Evolutionary conservation across 2,329 filamentous ascomycete genomes (phyloP).

Genomic region (Cladosporium cucumerinum): DNA sequence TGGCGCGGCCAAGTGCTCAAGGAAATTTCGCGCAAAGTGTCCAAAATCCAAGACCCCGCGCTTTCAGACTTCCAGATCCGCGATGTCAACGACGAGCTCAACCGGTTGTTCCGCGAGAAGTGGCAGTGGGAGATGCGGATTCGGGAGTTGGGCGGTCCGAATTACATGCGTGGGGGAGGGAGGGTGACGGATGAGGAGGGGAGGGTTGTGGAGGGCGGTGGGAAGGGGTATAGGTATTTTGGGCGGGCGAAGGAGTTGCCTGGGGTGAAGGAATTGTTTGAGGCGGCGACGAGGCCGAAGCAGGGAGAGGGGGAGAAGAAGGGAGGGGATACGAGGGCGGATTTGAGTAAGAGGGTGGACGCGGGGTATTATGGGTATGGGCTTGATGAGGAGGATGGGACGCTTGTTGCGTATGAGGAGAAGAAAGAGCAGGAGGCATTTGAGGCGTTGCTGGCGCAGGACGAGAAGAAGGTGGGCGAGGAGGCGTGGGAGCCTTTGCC

Average conservation of each 20-base stretch:
- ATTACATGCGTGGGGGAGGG: constrained; percentile 76
- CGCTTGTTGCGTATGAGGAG: constrained; percentile 73
- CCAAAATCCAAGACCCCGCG: constrained; percentile 85
- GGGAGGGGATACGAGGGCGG: constrained; percentile 60
- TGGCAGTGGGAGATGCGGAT: constrained; percentile 99
- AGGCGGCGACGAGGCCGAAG: constrained; percentile 59
- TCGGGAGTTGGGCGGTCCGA: constrained; percentile 89
- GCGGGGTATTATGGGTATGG: constrained; percentile 96
- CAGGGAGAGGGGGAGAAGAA: constrained; percentile 54
- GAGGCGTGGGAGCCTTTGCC: constrained; percentile 75
- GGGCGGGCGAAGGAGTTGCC: constrained; percentile 85
- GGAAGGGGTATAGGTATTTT: constrained; percentile 93
- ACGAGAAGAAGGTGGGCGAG: constrained; percentile 43
- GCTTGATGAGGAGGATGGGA: constrained; percentile 83
- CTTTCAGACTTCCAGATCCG: constrained; percentile 97
- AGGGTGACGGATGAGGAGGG: constrained; percentile 55
- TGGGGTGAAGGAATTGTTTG: constrained; percentile 94
- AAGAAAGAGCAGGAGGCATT: constrained; percentile 79
- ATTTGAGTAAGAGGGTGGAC: constrained; percentile 74
- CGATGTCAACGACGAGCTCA: constrained; percentile 98
- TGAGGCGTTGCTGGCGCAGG: constrained; percentile 61
- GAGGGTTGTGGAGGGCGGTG: constrained; percentile 59
- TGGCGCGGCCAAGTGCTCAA: constrained; percentile 98
- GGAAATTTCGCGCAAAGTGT: constrained; percentile 94
- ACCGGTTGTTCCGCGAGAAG: constrained; percentile 98